Conservation (phyloP, 2,329 filamentous ascomycete genomes). For the Pestalotiopsis sp. region DNA sequence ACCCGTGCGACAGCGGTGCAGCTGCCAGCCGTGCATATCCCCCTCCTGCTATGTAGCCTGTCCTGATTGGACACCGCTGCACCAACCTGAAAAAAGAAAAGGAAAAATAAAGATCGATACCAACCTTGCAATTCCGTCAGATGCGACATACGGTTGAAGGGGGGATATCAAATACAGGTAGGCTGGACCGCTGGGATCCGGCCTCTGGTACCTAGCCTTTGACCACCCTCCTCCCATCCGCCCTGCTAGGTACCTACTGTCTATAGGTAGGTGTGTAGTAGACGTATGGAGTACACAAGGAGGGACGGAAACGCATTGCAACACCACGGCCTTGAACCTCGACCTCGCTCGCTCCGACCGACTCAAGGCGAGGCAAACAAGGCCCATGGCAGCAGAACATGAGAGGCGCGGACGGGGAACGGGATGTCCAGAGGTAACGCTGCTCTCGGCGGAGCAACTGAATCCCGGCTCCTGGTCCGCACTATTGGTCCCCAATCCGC, state of each 20-base stretch:
- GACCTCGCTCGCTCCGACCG: slow-evolving; percentile 2
- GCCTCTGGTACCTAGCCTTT: background rate
- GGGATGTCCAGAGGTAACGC: background rate
- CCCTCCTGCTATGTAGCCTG: background rate
- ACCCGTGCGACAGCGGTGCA: slow-evolving; percentile 4
- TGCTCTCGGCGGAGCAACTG: background rate
- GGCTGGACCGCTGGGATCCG: background rate
- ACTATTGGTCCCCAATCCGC: slow-evolving; percentile 6
- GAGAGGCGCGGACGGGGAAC: background rate
- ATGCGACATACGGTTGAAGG: background rate
- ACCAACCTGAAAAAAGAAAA: slow-evolving; percentile 1
- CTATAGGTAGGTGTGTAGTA: background rate
- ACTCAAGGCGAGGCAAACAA: background rate
- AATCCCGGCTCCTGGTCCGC: background rate
- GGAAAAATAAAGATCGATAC: background rate
- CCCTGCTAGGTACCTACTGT: too few species aligned
- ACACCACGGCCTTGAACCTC: background rate
- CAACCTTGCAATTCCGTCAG: slow-evolving; percentile 8
- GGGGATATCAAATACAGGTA: background rate
- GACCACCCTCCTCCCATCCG: background rate
- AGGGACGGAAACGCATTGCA: background rate
- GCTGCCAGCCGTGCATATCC: slow-evolving; percentile 6
- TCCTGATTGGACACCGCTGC: slow-evolving; percentile 12
- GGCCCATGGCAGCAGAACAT: background rate
- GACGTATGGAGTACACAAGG: background rate